Evolutionary conservation across 1,284 basidiomycete species (phyloP).

Genomic region (Cutaneotrichosporon sp.): DNA sequence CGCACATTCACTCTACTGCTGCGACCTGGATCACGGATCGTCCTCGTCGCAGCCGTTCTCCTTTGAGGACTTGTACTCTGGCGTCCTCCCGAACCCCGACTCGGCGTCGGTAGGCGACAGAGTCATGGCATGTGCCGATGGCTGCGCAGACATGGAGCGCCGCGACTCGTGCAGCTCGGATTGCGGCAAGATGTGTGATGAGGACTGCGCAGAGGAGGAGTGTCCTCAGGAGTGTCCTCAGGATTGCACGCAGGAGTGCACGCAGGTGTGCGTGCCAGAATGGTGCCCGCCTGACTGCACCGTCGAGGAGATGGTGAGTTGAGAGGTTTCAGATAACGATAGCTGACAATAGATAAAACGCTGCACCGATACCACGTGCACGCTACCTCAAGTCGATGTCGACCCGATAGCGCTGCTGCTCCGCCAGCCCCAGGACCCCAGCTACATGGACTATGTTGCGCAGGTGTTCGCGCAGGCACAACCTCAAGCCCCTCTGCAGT

Average conservation of each 20-base stretch:
- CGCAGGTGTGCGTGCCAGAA: conserved; percentile 5
- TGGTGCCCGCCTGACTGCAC: conserved; percentile 25
- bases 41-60: conserved; percentile 1
- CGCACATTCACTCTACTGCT: conserved; percentile 41
- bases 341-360: conserved; percentile 38
- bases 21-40: conserved; percentile 40
- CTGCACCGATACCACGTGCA: conserved; percentile 30
- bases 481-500: conserved; percentile 1
- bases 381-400: conserved; percentile 7
- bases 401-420: conserved; percentile 17
- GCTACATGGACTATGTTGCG: conserved; percentile 15
- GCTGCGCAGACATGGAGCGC: background rate
- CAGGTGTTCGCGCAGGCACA: conserved; percentile 9
- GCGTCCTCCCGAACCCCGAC: background rate
- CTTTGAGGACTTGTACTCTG: background rate
- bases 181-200: conserved; percentile 10
- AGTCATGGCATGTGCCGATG: conserved; percentile 18
- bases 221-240: no score
- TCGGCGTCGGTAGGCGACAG: conserved; percentile 7
- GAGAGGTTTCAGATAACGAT: no score
- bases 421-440: conserved; percentile 6
- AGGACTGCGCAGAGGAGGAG: background rate
- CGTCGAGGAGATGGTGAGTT: conserved; percentile 48
- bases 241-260: conserved; percentile 8
- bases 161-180: conserved; percentile 9